phyloP scores from a whole-genome alignment of 2,329 filamentous ascomycete genomes.

The Nigrospora sphaerica region DNA sequence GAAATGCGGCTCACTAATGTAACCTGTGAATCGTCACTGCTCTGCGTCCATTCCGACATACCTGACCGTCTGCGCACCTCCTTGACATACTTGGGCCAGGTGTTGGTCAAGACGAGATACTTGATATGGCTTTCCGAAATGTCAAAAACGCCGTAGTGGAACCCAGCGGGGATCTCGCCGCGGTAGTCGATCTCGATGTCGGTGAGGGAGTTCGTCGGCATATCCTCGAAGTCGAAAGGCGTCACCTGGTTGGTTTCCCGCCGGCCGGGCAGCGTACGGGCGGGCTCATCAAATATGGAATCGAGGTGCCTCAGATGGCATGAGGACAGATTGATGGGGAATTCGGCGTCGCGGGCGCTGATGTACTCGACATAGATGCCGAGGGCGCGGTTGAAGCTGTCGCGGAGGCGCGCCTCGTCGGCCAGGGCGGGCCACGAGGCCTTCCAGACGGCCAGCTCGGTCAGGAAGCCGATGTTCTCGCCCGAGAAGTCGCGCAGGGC shows the following conservation, averaged over 20 bases:
- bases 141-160: constrained; percentile 49
- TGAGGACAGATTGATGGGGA: constrained; percentile 60
- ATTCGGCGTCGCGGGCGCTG: constrained; percentile 53
- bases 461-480: constrained; percentile 64
- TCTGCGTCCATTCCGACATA: no score
- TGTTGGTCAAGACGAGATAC: constrained; percentile 61
- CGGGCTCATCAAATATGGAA: constrained; percentile 47
- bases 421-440: constrained; percentile 18
- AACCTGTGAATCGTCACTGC: no score
- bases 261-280: constrained; percentile 35
- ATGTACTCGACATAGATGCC: constrained; percentile 57
- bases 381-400: constrained; percentile 51
- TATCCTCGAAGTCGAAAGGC: constrained; percentile 28
- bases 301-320: constrained; percentile 47
- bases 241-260: constrained; percentile 31
- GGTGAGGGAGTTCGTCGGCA: constrained; percentile 7
- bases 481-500: constrained; percentile 61
- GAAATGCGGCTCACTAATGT: no score
- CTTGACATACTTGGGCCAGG: constrained; percentile 53
- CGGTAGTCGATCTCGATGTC: constrained; percentile 10
- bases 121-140: constrained; percentile 53
- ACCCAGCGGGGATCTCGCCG: constrained; percentile 38
- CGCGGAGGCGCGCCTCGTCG: constrained; percentile 25
- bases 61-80: constrained; percentile 13
- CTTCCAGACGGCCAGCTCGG: constrained; percentile 50